These are phyloP conservation scores for Persicaria tinctoria DNA, from an alignment of 148 eudicot genomes.

Conservation along the genomic window DNA sequence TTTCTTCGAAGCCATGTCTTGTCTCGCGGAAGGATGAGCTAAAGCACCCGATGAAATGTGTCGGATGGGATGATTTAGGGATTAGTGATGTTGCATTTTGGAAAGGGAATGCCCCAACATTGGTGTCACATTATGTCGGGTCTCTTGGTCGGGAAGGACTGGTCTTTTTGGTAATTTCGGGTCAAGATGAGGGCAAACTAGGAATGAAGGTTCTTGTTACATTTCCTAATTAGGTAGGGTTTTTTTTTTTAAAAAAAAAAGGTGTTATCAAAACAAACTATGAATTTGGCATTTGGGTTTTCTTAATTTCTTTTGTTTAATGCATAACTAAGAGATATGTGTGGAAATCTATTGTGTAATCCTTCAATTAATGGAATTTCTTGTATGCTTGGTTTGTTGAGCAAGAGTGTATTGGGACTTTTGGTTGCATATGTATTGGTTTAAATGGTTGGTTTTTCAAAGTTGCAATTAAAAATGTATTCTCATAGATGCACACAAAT, in stretches of 20 bases:
- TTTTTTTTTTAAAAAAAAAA: neutral
- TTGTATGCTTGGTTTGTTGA: neutral
- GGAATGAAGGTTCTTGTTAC: constrained; percentile 10
- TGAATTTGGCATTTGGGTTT: neutral
- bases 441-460: neutral
- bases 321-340: neutral
- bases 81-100: neutral
- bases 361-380: neutral
- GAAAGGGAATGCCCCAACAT: constrained; percentile 8
- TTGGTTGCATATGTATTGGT: neutral
- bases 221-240: constrained; percentile 1
- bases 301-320: neutral
- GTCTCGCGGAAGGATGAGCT: neutral
- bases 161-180: constrained; percentile 2
- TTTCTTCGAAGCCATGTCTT: constrained; percentile 1
- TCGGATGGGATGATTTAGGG: constrained; percentile 6
- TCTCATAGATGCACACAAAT: too few relatives aligned
- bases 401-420: neutral
- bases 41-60: neutral
- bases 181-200: neutral
- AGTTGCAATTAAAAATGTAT: neutral
- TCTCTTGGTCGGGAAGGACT: neutral
- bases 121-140: constrained; percentile 10
- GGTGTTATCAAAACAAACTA: neutral
- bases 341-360: neutral